Percentiles rank a stretch among this genome's conserved stretches.
These are phyloP conservation scores for Wilcoxina mikolae DNA, from an alignment of 495 filamentous ascomycete species.

Conservation along the genomic window DNA sequence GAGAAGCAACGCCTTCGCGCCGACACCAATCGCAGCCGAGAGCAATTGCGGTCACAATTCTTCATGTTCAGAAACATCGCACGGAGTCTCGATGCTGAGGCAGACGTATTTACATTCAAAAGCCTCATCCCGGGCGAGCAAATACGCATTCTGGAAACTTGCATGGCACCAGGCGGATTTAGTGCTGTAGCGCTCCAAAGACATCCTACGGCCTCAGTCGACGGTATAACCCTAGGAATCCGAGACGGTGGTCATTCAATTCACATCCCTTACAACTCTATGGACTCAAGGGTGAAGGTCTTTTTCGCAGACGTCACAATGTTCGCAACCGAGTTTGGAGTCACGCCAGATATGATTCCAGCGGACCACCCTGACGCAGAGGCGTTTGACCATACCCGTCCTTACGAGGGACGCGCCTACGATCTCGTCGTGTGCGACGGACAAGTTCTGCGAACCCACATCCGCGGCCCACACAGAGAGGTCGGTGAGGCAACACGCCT, in stretches of 20 bases:
- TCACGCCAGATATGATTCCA: conserved; percentile 29
- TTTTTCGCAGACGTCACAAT: conserved; percentile 40
- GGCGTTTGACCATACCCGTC: conserved; percentile 31
- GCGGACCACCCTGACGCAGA: conserved; percentile 32
- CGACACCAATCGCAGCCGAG: conserved; percentile 20
- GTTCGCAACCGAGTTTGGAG: conserved; percentile 39
- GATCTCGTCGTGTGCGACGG: conserved; percentile 45
- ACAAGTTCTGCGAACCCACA: conserved; percentile 40
- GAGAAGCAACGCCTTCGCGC: neutral
- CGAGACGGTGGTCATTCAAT: neutral
- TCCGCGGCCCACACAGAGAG: conserved; percentile 33
- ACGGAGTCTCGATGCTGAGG: neutral
- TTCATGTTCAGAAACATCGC: neutral
- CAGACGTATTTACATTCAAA: neutral
- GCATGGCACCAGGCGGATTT: conserved; percentile 45
- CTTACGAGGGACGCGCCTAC: conserved; percentile 29
- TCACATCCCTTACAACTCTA: conserved; percentile 8
- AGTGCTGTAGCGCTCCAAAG: conserved; percentile 26
- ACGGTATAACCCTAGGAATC: neutral
- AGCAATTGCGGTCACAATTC: neutral
- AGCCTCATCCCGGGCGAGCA: neutral
- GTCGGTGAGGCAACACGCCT: conserved; percentile 33
- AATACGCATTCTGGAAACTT: conserved; percentile 38
- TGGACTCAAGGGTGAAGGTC: conserved; percentile 11
- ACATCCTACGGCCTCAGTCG: neutral